Base-by-base conservation (phyloP, 805 yeast genomes). In the Hanseniaspora pseudoguilliermondii region DNA sequence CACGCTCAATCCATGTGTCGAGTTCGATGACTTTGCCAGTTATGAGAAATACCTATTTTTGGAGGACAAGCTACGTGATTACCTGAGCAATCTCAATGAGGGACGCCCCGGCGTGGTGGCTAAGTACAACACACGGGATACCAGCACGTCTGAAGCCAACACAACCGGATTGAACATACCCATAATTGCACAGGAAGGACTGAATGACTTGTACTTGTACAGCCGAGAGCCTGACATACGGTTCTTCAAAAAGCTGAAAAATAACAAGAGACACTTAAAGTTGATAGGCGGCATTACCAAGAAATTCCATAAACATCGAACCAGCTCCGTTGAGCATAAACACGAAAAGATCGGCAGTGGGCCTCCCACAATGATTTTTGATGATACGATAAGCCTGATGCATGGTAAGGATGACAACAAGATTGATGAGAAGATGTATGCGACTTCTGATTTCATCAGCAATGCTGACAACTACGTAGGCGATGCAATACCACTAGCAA, bases 21-120 rank as follows among this genome's bases (percentile, higher is more conserved):
- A 32, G 2, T 59, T 49, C 9, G 60, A 57, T 3, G 70, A 65
- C 57, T 70, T 70, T 56, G 64, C 60, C 16, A 59, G 58, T 21
- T 70, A 68, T 56, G 71, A 69, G 44, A 42, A 57, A 11, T 61
- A 64, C 58, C 60, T 69, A 1, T 61, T 60, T n/a, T 47, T 62
- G 41, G 73, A 69, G 53, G 60, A 61, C 4, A 57, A 38, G 43
- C 54, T 15, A 27, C 55, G 43, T 46, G 50, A 51, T 38, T 48
- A 13, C 35, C n/a, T 47, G 5, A 36, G 32, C 41, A 41, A 47
- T 36, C 29, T 47, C 2, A 47, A 40, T 18, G 32, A 42, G 9
- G 38, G 34, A 3, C 10, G 51, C n/a, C 25, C 43, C 9, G 43
- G 15, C 3, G 43, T 18, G n/a, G 18, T 40, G 43, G 16, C 16